Evolutionary conservation across 306 rosid species (phyloP).

Genomic region (Hippophae gyantsensis): DNA sequence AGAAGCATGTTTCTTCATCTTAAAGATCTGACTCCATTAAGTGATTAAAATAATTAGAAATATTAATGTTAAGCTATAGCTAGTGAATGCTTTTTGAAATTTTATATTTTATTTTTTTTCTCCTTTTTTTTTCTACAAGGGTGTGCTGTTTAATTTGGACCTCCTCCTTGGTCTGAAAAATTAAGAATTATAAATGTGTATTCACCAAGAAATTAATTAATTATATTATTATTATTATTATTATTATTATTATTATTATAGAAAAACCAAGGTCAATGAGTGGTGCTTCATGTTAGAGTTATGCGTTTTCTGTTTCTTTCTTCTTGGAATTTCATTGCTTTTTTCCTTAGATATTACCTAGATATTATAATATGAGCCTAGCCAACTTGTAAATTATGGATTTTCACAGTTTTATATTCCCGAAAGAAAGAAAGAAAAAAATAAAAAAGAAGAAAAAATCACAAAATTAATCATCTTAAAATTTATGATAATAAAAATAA

Average conservation of each 20-base stretch:
- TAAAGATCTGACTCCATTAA: conserved; percentile 49
- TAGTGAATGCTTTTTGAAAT: conserved; percentile 61
- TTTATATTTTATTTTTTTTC: conserved; percentile 58
- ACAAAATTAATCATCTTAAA: too few relatives aligned
- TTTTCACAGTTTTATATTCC: too few relatives aligned
- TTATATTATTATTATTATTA: conserved; percentile 17
- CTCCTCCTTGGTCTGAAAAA: conserved; percentile 26
- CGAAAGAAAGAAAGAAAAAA: too few relatives aligned
- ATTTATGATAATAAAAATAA: too few relatives aligned
- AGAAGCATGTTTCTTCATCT: conserved; percentile 51
- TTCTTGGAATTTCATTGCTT: conserved; percentile 11
- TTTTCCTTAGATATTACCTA: too few relatives aligned
- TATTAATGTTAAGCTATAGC: conserved; percentile 8
- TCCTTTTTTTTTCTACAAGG: conserved; percentile 55
- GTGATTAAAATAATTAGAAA: conserved; percentile 30
- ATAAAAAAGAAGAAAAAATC: too few relatives aligned
- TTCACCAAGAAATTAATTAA: neutral
- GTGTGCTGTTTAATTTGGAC: conserved; percentile 29
- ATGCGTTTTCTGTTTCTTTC: conserved; percentile 26
- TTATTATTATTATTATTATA: conserved; percentile 21
- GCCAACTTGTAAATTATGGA: too few relatives aligned
- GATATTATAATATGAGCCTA: too few relatives aligned
- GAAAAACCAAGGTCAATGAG: conserved; percentile 70
- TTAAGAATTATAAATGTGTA: too few relatives aligned
- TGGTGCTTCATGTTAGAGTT: conserved; percentile 40